Evolutionary conservation across 805 yeast genomes (phyloP), one percentile per base, ranked within the genome.

Genomic region (Candida adriatica): DNA sequence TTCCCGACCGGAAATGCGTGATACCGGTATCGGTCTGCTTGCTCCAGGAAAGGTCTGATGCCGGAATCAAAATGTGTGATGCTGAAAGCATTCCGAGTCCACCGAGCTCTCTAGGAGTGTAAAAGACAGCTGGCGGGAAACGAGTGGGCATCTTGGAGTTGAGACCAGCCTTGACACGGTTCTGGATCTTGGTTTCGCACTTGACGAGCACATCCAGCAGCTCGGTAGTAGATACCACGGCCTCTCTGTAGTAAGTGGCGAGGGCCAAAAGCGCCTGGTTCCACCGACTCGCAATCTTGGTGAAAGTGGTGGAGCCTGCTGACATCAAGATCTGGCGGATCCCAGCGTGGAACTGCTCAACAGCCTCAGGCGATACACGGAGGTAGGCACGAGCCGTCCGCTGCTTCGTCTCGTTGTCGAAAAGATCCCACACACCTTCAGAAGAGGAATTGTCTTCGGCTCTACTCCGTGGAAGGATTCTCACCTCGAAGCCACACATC

Each of bases 41-140:
- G 0, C 95, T 85, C 92, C 95, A 90, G 33, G 80, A 68, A 39
- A 90, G 60, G 55, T 92, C 98, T 6, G 95, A 79, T 0, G 94
- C 82, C 0, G 98, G 98, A 43, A 92, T 92, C 41, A 92, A 64
- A 30, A 92, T 85, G 54, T 92, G 98, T 10, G 96, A 85, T 0
- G 97, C 97, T 65, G 95, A 84, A 16, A 92, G 63, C 98, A 92
- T 92, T 16, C 98, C 99, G 26, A 92, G 62, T 26, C 99, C 99
- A 30, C 99, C 98, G 4, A 92, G 61, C 54, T 92, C 99, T 46
- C 88, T 90, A 0, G 98, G 98, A 0, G 98, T 87, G 53, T 92
- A 92, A 49, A 92, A 92, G 0, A 92, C 98, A 4, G 96, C 96
- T 0, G 98, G 99, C 4, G 99, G 99, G 60, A 92, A 92, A 34